A percentile compares a stretch with the other conserved stretches of the same genome.
Evolutionary conservation across 1,139 yeast species (phyloP).

Genomic region (Scheffersomyces quercinus): DNA sequence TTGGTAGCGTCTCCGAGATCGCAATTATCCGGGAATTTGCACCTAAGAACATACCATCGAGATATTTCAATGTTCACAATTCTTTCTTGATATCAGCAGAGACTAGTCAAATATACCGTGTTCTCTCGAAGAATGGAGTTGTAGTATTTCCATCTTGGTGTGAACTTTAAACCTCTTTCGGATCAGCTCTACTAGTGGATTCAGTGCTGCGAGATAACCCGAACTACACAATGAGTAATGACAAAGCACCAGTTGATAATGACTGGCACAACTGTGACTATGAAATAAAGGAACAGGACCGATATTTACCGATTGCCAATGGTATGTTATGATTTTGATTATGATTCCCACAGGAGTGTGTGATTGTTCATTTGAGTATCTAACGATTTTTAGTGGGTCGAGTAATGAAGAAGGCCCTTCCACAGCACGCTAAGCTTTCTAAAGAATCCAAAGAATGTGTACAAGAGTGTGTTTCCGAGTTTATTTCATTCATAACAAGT

Average conservation of each 20-base stretch:
- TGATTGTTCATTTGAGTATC: background rate
- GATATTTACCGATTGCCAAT: conserved; percentile 86
- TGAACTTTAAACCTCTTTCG: too few relatives aligned
- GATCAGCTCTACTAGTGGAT: too few relatives aligned
- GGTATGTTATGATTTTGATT: conserved; percentile 30
- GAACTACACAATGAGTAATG: background rate
- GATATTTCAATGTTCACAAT: too few relatives aligned
- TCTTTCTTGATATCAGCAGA: too few relatives aligned
- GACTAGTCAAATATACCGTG: too few relatives aligned
- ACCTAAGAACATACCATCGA: too few relatives aligned
- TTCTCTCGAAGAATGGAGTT: too few relatives aligned
- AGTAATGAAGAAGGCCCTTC: conserved; percentile 49
- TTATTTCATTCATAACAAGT: conserved; percentile 60
- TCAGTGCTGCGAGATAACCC: too few relatives aligned
- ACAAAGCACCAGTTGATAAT: conserved; percentile 3
- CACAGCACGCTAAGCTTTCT: conserved; percentile 46
- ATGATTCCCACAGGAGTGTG: too few relatives aligned
- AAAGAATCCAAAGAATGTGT: conserved; percentile 54
- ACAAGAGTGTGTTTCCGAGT: conserved; percentile 57
- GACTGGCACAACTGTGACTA: conserved; percentile 33
- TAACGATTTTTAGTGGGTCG: conserved; percentile 19
- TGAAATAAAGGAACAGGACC: conserved; percentile 73
- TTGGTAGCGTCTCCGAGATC: too few relatives aligned
- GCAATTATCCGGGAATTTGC: too few relatives aligned
- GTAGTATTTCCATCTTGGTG: too few relatives aligned